These are phyloP conservation scores for Calcarisporium arbuscula DNA, from an alignment of 2,329 filamentous ascomycete genomes.

Conservation along the genomic window DNA sequence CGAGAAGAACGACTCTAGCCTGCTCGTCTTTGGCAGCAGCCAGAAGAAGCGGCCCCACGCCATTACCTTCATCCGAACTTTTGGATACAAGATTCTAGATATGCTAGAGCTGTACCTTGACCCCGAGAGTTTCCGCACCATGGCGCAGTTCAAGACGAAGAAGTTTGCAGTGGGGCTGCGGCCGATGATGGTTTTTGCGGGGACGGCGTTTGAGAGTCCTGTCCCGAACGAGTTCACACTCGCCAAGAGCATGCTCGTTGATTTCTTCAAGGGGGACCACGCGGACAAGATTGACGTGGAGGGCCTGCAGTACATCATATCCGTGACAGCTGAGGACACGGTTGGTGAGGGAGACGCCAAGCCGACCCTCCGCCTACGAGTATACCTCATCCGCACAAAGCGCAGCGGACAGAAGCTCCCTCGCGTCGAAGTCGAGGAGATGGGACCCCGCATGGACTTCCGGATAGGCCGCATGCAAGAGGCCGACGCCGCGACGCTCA, in stretches of 20 bases:
- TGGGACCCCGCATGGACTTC: conserved; percentile 91
- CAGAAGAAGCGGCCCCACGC: conserved; percentile 95
- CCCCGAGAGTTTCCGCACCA: conserved; percentile 60
- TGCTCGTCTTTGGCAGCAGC: conserved; percentile 77
- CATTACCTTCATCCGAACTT: conserved; percentile 75
- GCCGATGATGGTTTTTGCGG: conserved; percentile 87
- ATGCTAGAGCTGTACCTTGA: conserved; percentile 91
- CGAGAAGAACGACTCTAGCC: conserved; percentile 87
- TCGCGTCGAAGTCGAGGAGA: conserved; percentile 88
- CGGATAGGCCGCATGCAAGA: conserved; percentile 74
- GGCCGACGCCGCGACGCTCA: conserved; percentile 72
- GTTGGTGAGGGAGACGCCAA: conserved; percentile 38
- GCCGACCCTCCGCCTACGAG: conserved; percentile 60
- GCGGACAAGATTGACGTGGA: conserved; percentile 85
- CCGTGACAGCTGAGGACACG: conserved; percentile 67
- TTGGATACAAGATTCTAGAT: conserved; percentile 81
- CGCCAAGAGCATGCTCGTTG: conserved; percentile 79
- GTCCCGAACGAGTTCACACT: conserved; percentile 74
- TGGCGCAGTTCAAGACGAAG: conserved; percentile 69
- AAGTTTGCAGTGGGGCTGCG: conserved; percentile 76
- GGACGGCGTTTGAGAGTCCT: conserved; percentile 79
- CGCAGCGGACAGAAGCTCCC: conserved; percentile 82
- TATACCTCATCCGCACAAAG: conserved; percentile 82
- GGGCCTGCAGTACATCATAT: conserved; percentile 85
- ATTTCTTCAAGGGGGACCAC: conserved; percentile 79